Conservation (phyloP, 2,329 filamentous ascomycete species). For the Pseudopithomyces chartarum region DNA sequence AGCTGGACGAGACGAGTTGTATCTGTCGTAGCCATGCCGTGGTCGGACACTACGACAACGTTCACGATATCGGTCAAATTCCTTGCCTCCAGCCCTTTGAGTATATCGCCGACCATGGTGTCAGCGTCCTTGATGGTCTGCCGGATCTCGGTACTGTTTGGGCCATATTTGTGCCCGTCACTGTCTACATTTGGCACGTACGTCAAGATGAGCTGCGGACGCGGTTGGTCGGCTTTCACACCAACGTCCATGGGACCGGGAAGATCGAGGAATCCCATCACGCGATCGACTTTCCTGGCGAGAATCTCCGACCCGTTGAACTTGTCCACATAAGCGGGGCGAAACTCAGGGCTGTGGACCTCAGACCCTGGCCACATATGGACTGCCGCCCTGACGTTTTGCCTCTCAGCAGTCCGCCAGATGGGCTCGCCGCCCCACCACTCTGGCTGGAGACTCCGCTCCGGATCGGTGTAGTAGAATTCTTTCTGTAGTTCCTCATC, state of each 20-base stretch:
- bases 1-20: slow-evolving; percentile 80
- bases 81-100: slow-evolving; percentile 75
- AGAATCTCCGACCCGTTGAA: slow-evolving; percentile 81
- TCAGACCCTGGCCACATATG: slow-evolving; percentile 99
- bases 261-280: slow-evolving; percentile 83
- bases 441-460: slow-evolving; percentile 76
- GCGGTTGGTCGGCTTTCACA: slow-evolving; percentile 55
- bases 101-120: slow-evolving; percentile 76
- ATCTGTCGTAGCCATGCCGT: slow-evolving; percentile 96
- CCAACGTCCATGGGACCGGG: slow-evolving; percentile 70
- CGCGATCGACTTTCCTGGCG: slow-evolving; percentile 74
- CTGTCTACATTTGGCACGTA: slow-evolving; percentile 93
- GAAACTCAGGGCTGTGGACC: slow-evolving; percentile 75
- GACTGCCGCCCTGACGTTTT: slow-evolving; percentile 77
- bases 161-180: slow-evolving; percentile 85
- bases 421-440: slow-evolving; percentile 97
- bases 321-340: slow-evolving; percentile 81
- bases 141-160: slow-evolving; percentile 91
- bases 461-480: slow-evolving; percentile 85
- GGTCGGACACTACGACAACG: slow-evolving; percentile 93
- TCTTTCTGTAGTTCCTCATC: slow-evolving; percentile 76
- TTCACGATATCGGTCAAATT: slow-evolving; percentile 92
- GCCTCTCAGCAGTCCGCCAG: slow-evolving; percentile 89
- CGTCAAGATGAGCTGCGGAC: slow-evolving; percentile 89
- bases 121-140: slow-evolving; percentile 80